Evolutionary conservation across 352 stramenopile species (phyloP), one percentile per base, ranked within the genome.

Genomic region (Phytophthora fragariaefolia): DNA sequence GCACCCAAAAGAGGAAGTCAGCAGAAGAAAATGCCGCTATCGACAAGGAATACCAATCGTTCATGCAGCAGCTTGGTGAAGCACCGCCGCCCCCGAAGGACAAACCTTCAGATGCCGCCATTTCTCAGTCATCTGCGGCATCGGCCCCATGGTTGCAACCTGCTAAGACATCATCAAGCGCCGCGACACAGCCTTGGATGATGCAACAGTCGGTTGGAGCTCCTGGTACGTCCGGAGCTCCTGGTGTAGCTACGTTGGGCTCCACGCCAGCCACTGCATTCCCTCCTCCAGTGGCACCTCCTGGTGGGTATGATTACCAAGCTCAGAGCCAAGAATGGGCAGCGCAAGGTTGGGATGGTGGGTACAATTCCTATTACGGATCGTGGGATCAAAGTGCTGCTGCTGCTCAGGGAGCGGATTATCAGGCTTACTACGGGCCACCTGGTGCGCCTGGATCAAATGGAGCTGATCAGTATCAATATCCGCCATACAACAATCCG

Each of bases 1-100:
- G 98, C 92, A 96, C 85, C 23, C 85, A 96, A 54, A 97, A 95
- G 56, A 82, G 77, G 26, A 87, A 92, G 56, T 89, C 80, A 48
- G 77, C 80, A 15, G 82, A 77, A 3, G 84, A 96, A 52, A 92
- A 76, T 6, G 88, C 86, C 22, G 83, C 79, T 27, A 94, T 94
- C 27, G 84, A 96, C 67, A 81, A 93, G 65, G 88, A 96, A 62
- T 96, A 94, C 72, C 77, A 87, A 42, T 90, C 83, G 15, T 94
- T 96, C 60, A 93, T 96, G 88, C 83, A 96, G 55, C 88, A 96
- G 58, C 70, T 96, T 5, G 88, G 88, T 1, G 85, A 96, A 75
- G 89, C 87, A 34, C 77, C 85, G 47, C 77, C 78, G 7, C 82
- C 85, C 5, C 72, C 72, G 22, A 91, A 83, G 47, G 54, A 58